These are phyloP conservation scores for Sodiomyces alkalinus DNA, from an alignment of 2,329 filamentous ascomycete genomes.

Conservation along the genomic window DNA sequence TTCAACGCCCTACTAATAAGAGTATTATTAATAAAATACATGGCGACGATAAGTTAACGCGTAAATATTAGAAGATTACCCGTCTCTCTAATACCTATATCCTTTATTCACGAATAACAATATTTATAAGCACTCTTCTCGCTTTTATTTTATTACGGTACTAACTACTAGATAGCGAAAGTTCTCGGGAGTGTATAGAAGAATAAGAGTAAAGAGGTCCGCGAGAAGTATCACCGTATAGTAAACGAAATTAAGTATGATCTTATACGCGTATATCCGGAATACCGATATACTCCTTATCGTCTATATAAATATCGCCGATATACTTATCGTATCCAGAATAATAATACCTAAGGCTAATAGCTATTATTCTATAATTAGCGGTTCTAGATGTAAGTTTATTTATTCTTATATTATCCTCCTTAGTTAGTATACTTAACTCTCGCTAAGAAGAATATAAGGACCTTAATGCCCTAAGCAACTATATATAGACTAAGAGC, in stretches of 20 bases:
- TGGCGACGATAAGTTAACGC: constrained; percentile 11
- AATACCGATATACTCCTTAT: constrained; percentile 24
- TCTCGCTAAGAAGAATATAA: no score
- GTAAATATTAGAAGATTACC: constrained; percentile 18
- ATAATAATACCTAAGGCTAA: no score
- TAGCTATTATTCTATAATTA: no score
- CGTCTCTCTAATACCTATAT: constrained; percentile 18
- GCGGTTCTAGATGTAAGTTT: no score
- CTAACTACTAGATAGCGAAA: constrained; percentile 13
- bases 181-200: constrained; percentile 22
- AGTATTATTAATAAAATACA: not conserved
- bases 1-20: not conserved
- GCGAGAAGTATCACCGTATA: constrained; percentile 16
- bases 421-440: no score
- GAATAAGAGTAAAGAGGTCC: constrained; percentile 14
- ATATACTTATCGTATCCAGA: constrained; percentile 2
- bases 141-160: not conserved
- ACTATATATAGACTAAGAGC: no score
- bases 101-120: constrained; percentile 15
- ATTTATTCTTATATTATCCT: no score
- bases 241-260: constrained; percentile 15
- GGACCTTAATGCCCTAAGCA: no score
- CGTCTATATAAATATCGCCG: constrained; percentile 12
- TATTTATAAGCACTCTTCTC: constrained; percentile 20
- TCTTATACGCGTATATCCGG: constrained; percentile 15